Base-by-base conservation (phyloP, 106 monocot genomes). In the Dioscorea dumetorum region DNA sequence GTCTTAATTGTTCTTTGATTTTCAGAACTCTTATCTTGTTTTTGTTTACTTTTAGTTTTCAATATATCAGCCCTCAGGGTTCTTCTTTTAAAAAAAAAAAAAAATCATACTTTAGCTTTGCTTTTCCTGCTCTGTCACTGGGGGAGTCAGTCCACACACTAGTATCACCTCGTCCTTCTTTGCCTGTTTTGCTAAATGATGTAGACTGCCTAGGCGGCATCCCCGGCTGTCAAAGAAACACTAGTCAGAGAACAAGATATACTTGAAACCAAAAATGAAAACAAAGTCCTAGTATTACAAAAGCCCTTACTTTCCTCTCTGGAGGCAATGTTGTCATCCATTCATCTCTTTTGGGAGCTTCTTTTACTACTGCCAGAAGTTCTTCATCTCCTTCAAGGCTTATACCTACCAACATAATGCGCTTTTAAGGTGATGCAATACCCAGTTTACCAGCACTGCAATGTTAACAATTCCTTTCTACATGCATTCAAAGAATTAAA, bases 241-340 rank as follows among this genome's bases (percentile, higher is more conserved):
- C 28, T 48, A 69, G 34, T 62, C 18, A 57, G 12, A 33, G 67
- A 20, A 24, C 50, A 50, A 28, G 8, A 33, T 57, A 13, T 8
- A 64, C 18, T 23, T 8, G 14, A 13, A 49, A 31, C 20, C 0
- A 15, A 22, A 15, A 12, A 22, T 14, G 9, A 57, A 68, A 59
- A 13, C 5, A 32, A 24, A 32, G 19, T 64, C 3, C 12, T n/a
- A 12, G 23, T 2, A 21, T 8, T 13, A 33, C 62, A 20, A 4
- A 33, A 48, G 51, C 14, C 64, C 60, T 78, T 79, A 97, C 95
- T 77, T 99, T 99, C 57, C 90, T 90, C 73, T 99, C 99, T 32
- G 99, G 99, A 23, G 99, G 99, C 15, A 99, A 79, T 48, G 87
- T 75, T 8, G 93, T 99, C 93, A 99, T 99, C 93, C 99, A 99